Conservation (phyloP, 2,329 filamentous ascomycete genomes). For the Alternaria tenuissima region DNA sequence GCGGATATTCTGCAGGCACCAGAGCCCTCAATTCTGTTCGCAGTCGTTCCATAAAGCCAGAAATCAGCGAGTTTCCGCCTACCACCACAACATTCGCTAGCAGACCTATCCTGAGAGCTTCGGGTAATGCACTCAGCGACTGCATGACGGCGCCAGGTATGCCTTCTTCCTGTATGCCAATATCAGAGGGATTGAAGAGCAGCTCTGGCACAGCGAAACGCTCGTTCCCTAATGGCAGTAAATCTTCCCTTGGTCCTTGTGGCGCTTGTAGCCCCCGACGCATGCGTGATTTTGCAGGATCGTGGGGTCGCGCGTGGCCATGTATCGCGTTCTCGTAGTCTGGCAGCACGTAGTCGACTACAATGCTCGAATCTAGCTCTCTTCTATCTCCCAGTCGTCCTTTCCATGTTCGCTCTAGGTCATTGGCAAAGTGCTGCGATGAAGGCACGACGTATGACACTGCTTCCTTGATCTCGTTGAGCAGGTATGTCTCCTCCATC, state of each 20-base stretch:
- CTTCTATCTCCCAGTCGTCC: slow-evolving; percentile 63
- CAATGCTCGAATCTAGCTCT: slow-evolving; percentile 65
- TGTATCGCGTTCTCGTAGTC: slow-evolving; percentile 72
- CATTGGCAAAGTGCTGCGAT: slow-evolving; percentile 65
- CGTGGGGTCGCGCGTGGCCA: slow-evolving; percentile 80
- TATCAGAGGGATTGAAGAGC: slow-evolving; percentile 84
- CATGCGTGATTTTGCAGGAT: slow-evolving; percentile 68
- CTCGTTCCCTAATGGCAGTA: slow-evolving; percentile 88
- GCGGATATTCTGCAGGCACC: slow-evolving; percentile 41
- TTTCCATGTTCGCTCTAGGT: slow-evolving; percentile 87
- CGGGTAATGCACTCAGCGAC: slow-evolving; percentile 75
- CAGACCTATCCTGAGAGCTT: slow-evolving; percentile 83
- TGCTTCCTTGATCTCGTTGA: slow-evolving; percentile 95
- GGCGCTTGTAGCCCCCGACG: slow-evolving; percentile 58
- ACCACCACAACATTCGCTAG: slow-evolving; percentile 89
- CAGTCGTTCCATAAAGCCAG: slow-evolving; percentile 82
- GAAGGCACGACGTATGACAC: slow-evolving; percentile 83
- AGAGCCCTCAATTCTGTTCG: slow-evolving; percentile 73
- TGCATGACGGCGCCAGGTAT: slow-evolving; percentile 84
- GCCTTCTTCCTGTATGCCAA: slow-evolving; percentile 84
- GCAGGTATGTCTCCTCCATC: slow-evolving; percentile 90
- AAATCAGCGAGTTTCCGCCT: slow-evolving; percentile 81
- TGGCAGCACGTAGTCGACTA: slow-evolving; percentile 90
- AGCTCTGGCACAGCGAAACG: slow-evolving; percentile 90
- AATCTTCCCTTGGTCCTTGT: slow-evolving; percentile 71